Base-by-base conservation (phyloP, 768 basidiomycete species). In the Hygrophoropsis aurantiaca region DNA sequence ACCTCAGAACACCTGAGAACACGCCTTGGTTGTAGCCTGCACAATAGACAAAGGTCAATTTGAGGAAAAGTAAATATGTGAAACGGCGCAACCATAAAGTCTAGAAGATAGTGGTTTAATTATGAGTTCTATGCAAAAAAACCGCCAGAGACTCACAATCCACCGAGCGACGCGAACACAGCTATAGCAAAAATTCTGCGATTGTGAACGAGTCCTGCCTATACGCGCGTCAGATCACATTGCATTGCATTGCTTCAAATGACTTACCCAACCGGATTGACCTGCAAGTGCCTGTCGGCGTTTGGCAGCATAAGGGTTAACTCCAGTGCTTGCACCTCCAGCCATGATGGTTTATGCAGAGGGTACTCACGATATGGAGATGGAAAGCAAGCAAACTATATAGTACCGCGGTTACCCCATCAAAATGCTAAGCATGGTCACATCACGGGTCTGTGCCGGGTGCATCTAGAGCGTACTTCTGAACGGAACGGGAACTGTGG, bases 131-230 rank as follows among this genome's bases (percentile, higher is more conserved):
- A 36, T 42, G 40, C 15, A 26, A 26, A 27, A n/a, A 10, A 1
- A 38, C 13, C 11, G 23, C 44, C 19, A 42, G 20, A 26, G 16
- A 73, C 84, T 57, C 69, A 83, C 75, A 91, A 64, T 57, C 87
- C 87, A 60, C 89, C 89, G 18, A 90, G 71, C 11, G 86, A 88
- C 3, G 87, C 88, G 57, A 90, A 91, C 16, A 87, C 76, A 11
- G 88, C 81, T 43, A 88, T 81, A 21, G 75, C 70, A 47, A 89
- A 82, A 21, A 86, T 70, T 54, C 72, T 75, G 38, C 78, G 72
- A 60, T 91, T 91, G 50, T 78, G 77, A 3, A 87, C 69, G 27
- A 87, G 70, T 7, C 84, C 85, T 46, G 74, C 76, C 84, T 19
- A 50, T 40, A 25, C 47, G 39, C 33, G n/a, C n/a, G n/a, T 36